phyloP scores from a whole-genome alignment of 495 filamentous ascomycete genomes.

The Delitschia confertaspora region DNA sequence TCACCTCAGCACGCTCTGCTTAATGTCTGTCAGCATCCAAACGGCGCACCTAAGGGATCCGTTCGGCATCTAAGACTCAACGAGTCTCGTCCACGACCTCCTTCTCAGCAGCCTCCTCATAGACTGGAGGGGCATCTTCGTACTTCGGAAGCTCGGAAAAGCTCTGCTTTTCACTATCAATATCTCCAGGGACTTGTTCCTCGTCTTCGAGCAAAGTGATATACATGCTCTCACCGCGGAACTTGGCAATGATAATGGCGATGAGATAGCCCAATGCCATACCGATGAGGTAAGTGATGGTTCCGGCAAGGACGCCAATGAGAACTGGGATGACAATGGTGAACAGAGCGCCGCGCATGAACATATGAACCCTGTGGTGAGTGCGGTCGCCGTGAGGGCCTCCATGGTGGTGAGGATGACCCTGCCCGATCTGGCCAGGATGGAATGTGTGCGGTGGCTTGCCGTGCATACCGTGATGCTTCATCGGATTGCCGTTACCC shows the following conservation, averaged over 20 bases:
- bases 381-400: conserved; percentile 5
- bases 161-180: conserved; percentile 20
- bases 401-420: conserved; percentile 15
- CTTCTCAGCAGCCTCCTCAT: conserved; percentile 27
- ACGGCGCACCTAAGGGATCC: no score
- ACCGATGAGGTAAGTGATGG: conserved; percentile 26
- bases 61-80: no score
- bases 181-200: conserved; percentile 9
- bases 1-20: no score
- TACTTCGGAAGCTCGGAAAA: conserved; percentile 21
- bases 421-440: conserved; percentile 14
- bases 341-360: conserved; percentile 24
- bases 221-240: conserved; percentile 17
- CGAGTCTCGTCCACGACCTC: conserved; percentile 24
- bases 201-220: conserved; percentile 19
- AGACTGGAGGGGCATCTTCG: conserved; percentile 26
- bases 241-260: conserved; percentile 21
- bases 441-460: conserved; percentile 21
- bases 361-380: conserved; percentile 5
- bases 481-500: conserved; percentile 21
- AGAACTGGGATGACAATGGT: conserved; percentile 27
- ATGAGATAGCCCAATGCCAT: conserved; percentile 28
- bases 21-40: no score
- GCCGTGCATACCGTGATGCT: conserved; percentile 5
- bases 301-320: conserved; percentile 29